A percentile compares a stretch with the other conserved stretches of the same genome.
Conservation (phyloP, 345 rosid genomes). For the Noccaea caerulescens region DNA sequence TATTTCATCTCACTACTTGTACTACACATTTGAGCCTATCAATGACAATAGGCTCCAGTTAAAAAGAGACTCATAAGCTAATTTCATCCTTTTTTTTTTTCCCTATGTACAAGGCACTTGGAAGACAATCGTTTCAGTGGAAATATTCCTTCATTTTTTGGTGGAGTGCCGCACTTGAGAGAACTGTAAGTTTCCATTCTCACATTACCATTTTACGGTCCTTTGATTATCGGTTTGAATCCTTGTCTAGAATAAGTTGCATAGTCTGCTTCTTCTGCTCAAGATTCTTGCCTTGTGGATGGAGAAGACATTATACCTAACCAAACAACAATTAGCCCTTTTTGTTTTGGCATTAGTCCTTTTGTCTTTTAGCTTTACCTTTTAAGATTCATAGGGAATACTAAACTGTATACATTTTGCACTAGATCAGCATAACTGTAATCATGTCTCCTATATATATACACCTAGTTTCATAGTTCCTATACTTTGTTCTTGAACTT, state of each 20-base stretch:
- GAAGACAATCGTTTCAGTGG: slow-evolving; percentile 75
- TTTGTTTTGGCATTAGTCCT: slow-evolving; percentile 17
- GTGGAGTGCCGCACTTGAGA: slow-evolving; percentile 53
- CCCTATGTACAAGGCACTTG: slow-evolving; percentile 61
- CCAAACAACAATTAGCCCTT: slow-evolving; percentile 13
- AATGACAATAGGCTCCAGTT: background rate
- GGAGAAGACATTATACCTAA: slow-evolving; percentile 18
- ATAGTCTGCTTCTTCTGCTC: slow-evolving; percentile 31
- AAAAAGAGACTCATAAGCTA: slow-evolving; percentile 23
- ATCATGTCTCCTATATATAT: background rate
- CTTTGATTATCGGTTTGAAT: slow-evolving; percentile 2
- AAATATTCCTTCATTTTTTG: slow-evolving; percentile 63
- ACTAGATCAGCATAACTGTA: background rate
- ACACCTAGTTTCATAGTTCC: too few relatives aligned
- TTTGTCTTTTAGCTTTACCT: slow-evolving; percentile 34
- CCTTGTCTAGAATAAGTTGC: slow-evolving; percentile 27
- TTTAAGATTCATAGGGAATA: slow-evolving; percentile 22
- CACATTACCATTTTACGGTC: slow-evolving; percentile 14
- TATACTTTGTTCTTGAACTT: background rate
- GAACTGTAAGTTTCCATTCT: slow-evolving; percentile 70
- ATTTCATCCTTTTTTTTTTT: slow-evolving; percentile 4
- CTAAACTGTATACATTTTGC: background rate
- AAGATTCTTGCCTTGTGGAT: slow-evolving; percentile 41
- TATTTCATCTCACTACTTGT: slow-evolving; percentile 6
- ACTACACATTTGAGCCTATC: background rate